phyloP scores from a whole-genome alignment of 2,329 filamentous ascomycete species.

The Aureobasidium melanogenum region DNA sequence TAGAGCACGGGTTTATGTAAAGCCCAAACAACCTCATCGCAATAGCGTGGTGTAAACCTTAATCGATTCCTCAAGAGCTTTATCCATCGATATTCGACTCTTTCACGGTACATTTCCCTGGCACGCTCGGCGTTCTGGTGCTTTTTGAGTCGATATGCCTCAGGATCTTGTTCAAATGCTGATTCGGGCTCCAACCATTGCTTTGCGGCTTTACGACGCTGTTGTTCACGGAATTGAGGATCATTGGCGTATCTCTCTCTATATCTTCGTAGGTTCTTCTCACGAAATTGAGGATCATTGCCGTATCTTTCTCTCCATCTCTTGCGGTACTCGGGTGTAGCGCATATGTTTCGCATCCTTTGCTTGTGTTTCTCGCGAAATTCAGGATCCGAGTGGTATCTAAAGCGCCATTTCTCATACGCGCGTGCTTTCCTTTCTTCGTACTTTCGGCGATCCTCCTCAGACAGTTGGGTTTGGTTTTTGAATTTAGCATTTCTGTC shows the following conservation, averaged over 20 bases:
- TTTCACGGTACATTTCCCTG: background rate
- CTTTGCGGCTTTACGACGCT: fast-evolving
- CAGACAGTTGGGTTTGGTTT: no score
- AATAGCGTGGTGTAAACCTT: background rate
- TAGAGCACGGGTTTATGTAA: background rate
- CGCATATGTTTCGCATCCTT: no score
- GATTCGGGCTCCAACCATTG: background rate
- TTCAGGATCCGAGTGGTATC: background rate
- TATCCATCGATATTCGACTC: background rate
- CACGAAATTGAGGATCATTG: background rate
- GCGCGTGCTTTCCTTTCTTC: background rate
- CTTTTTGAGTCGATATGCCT: no score
- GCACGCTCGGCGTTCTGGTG: no score
- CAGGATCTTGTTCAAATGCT: no score
- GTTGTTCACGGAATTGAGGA: background rate
- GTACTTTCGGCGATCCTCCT: background rate
- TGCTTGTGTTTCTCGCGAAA: background rate
- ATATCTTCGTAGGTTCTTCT: background rate
- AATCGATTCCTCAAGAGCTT: fast-evolving
- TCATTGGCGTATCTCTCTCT: background rate
- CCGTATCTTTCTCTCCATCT: no score
- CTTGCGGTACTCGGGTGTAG: no score
- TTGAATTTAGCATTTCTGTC: no score
- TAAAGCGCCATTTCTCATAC: background rate
- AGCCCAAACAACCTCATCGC: background rate